Base-by-base conservation (phyloP, 1,139 yeast genomes). In the Debaryomyces subglobosus region DNA sequence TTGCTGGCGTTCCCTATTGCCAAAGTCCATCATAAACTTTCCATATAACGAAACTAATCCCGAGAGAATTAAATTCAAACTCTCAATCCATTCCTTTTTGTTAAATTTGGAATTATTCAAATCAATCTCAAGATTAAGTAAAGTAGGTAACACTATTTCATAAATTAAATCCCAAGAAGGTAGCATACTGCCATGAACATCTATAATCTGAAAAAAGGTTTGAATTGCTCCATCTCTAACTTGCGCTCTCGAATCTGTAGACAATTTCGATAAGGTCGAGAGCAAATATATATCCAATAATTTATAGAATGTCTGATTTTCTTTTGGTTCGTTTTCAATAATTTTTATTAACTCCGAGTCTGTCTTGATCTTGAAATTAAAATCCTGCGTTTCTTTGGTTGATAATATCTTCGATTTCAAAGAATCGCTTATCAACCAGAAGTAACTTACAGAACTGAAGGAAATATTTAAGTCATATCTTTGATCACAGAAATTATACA, bases 171-270 rank as follows among this genome's bases (percentile, higher is more conserved):
- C 64, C 90, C 91, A 86, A 2, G 79, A 69, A 0, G 82, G 77
- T 12, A 62, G 55, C 35, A 86, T 70, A 10, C 68, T 61, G 0
- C 94, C 90, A 64, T 89, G 94, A 1, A 92, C 84, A 47, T 90
- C 96, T 50, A 91, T 77, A 37, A 92, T 86, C 56, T 92, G 84
- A 66, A 89, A 89, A 56, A 91, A 83, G 0, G 96, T 92, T 61
- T 90, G 96, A 25, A 90, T 80, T 0, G 97, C 85, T 1, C 97
- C 97, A 60, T 90, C 90, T 54, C 96, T 77, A 1, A 92, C 96
- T 57, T 90, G 96, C 0, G 86, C 81, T 49, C 96, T 77, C 1
- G 74, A 57, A 57, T 89, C 95, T 27, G 70, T 63, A 0, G 91
- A 79, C 25, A 90, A 77, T 23, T 76, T 76, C 0, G 91, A 84